Evolutionary conservation across 352 stramenopile genomes (phyloP).

Genomic region (Pythium periplocum): DNA sequence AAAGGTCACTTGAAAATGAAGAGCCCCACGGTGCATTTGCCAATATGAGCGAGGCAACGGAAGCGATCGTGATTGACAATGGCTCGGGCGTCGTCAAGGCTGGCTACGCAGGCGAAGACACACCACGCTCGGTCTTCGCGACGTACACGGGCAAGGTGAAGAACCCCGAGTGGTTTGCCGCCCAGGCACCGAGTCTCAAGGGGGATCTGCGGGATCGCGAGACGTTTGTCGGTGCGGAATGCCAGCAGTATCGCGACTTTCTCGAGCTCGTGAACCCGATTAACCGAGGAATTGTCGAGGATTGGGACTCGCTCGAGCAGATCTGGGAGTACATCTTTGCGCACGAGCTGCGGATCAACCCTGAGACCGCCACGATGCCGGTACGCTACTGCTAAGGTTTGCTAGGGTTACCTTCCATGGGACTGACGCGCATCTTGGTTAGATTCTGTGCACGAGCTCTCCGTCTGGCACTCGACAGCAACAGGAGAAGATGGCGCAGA

Average conservation of each 20-base stretch:
- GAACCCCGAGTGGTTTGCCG: conserved; percentile 77
- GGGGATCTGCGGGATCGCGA: conserved; percentile 64
- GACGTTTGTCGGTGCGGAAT: conserved; percentile 58
- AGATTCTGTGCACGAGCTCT: conserved; percentile 70
- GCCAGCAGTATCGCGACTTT: conserved; percentile 62
- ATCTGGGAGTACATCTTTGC: conserved; percentile 85
- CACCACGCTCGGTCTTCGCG: conserved; percentile 65
- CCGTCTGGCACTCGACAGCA: conserved; percentile 52
- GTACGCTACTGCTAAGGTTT: conserved; percentile 12
- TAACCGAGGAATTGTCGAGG: conserved; percentile 66
- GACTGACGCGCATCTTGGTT: background rate
- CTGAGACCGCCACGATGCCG: conserved; percentile 62
- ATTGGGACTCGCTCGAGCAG: conserved; percentile 84
- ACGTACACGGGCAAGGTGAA: conserved; percentile 63
- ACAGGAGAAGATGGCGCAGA: conserved; percentile 73
- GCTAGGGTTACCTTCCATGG: background rate
- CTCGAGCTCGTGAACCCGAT: conserved; percentile 72
- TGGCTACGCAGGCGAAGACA: conserved; percentile 83
- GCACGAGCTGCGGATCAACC: conserved; percentile 70
- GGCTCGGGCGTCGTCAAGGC: conserved; percentile 79
- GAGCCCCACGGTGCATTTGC: too few species aligned
- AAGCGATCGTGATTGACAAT: conserved; percentile 86
- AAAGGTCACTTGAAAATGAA: too few species aligned
- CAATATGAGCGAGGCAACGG: conserved; percentile 16
- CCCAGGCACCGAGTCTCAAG: conserved; percentile 51